A percentile compares a stretch with the other conserved stretches of the same genome.
phyloP scores from a whole-genome alignment of 805 yeast species.

The Yarrowia keelungensis region DNA sequence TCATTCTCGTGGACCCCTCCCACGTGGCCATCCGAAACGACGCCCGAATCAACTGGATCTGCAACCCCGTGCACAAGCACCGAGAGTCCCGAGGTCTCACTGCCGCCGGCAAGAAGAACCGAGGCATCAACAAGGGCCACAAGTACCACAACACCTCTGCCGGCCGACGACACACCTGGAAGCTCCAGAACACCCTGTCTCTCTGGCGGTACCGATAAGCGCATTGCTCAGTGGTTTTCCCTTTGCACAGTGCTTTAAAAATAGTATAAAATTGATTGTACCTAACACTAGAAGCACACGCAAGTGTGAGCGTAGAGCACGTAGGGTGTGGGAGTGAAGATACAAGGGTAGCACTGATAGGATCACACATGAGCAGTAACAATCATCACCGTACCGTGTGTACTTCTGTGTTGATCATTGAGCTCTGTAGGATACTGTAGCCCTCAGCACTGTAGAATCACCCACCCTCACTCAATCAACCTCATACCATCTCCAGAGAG shows the following conservation, averaged over 20 bases:
- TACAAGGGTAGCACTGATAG: too few species aligned
- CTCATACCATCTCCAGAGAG: too few species aligned
- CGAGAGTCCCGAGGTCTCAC: conserved; percentile 99
- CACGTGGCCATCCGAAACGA: conserved; percentile 99
- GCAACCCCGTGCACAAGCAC: conserved; percentile 99
- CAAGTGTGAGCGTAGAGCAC: too few species aligned
- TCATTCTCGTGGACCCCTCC: conserved; percentile 94
- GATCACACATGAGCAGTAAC: too few species aligned
- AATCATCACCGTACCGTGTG: too few species aligned
- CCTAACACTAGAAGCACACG: background rate
- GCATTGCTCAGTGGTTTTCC: conserved; percentile 42
- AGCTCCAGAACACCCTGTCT: conserved; percentile 97
- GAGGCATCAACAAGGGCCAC: conserved; percentile 99
- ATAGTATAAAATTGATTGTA: conserved; percentile 27
- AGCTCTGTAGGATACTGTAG: too few species aligned
- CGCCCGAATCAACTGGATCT: conserved; percentile 99
- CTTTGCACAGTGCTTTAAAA: conserved; percentile 10
- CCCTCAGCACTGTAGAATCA: too few species aligned
- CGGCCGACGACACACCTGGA: conserved; percentile 99
- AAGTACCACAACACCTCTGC: conserved; percentile 96
- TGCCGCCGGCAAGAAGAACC: conserved; percentile 96
- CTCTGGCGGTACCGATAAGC: conserved; percentile 99
- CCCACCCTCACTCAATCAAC: too few species aligned
- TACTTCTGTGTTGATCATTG: too few species aligned
- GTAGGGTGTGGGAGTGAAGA: too few species aligned